A percentile compares a stretch with the other conserved stretches of the same genome.
Conservation (phyloP, 1,139 yeast species). For the Suhomyces bolitotheri region DNA sequence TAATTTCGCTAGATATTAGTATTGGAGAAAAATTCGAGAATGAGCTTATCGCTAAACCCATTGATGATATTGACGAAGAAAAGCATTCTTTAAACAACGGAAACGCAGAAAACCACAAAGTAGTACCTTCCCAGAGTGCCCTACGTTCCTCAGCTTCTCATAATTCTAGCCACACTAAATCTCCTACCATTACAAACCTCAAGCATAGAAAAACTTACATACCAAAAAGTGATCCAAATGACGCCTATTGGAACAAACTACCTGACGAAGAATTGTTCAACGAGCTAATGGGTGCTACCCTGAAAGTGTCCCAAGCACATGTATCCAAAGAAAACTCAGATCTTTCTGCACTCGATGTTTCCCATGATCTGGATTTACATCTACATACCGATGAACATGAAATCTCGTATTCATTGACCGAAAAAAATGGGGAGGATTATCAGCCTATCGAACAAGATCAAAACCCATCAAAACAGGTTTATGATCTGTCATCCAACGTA, state of each 20-base stretch:
- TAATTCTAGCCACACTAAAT: not conserved
- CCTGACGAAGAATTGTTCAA: slow-evolving; percentile 27
- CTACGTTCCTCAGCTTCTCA: too few species aligned
- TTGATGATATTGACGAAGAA: not conserved
- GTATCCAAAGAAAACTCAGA: too few species aligned
- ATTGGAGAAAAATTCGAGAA: not conserved
- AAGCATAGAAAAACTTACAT: not conserved
- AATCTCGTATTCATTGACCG: too few species aligned
- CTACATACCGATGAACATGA: too few species aligned
- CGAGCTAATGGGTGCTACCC: slow-evolving; percentile 23
- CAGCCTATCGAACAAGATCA: too few species aligned
- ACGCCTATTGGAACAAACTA: slow-evolving; percentile 27
- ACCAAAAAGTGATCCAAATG: slow-evolving; percentile 21
- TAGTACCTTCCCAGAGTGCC: not conserved
- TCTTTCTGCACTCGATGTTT: too few species aligned
- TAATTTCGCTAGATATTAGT: not conserved
- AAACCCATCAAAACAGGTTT: too few species aligned
- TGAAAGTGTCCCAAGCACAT: not conserved
- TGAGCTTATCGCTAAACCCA: too few species aligned
- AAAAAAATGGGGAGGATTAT: too few species aligned
- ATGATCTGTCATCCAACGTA: too few species aligned
- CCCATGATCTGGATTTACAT: too few species aligned
- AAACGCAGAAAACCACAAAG: too few species aligned
- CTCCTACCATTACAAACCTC: not conserved
- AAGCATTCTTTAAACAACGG: not conserved